Conservation (phyloP, 306 rosid genomes). For the Malus fusca region DNA sequence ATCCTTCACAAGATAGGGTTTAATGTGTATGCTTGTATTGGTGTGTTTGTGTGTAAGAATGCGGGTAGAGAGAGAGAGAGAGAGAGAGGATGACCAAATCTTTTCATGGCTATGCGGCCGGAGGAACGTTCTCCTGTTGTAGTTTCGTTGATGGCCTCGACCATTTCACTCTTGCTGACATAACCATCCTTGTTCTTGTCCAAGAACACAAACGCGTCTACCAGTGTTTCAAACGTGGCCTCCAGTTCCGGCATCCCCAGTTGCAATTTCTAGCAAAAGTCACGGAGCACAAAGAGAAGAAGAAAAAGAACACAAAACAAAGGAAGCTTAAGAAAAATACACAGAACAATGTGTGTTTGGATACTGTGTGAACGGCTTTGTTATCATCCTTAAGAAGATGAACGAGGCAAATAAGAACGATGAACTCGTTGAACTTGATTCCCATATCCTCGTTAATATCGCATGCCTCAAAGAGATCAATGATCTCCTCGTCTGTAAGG, state of each 20-base stretch:
- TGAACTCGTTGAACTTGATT: slow-evolving; percentile 72
- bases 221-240: slow-evolving; percentile 83
- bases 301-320: background rate
- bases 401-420: slow-evolving; percentile 84
- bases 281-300: slow-evolving; percentile 26
- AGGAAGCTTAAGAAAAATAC: background rate
- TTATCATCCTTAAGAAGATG: slow-evolving; percentile 75
- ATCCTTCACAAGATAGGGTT: too few relatives aligned
- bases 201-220: slow-evolving; percentile 85
- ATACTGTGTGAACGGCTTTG: slow-evolving; percentile 42
- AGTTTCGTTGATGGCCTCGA: slow-evolving; percentile 79
- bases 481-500: slow-evolving; percentile 59
- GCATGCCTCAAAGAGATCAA: slow-evolving; percentile 79
- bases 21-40: background rate
- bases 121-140: slow-evolving; percentile 80
- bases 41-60: background rate
- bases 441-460: slow-evolving; percentile 76
- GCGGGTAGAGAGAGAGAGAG: background rate
- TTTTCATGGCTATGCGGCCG: slow-evolving; percentile 76
- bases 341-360: slow-evolving; percentile 22
- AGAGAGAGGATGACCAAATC: slow-evolving; percentile 65
- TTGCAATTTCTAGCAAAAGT: slow-evolving; percentile 56
- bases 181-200: slow-evolving; percentile 92
- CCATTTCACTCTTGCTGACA: slow-evolving; percentile 92
- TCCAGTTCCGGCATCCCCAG: slow-evolving; percentile 68